Conservation (phyloP, 2,329 filamentous ascomycete genomes). For the Thelonectria discophora region DNA sequence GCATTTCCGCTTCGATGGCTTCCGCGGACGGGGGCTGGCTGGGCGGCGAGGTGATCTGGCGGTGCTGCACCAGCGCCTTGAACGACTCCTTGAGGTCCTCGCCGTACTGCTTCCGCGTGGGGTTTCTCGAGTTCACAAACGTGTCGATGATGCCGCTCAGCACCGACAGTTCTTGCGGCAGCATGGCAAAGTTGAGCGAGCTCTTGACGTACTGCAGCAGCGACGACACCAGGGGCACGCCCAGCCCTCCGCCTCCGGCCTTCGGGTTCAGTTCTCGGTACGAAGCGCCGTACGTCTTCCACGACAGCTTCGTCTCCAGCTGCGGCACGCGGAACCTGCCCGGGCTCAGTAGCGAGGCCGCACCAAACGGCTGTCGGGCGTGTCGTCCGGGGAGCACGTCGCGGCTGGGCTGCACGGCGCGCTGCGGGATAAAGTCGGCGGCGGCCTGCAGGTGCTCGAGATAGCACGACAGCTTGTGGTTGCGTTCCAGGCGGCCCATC, state of each 20-base stretch:
- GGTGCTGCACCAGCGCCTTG: not conserved
- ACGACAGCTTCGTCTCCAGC: not conserved
- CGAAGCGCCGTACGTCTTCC: not conserved
- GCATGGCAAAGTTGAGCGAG: not conserved
- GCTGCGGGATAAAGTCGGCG: not conserved
- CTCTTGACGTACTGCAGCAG: not conserved
- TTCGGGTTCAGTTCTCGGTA: not conserved
- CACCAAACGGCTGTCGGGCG: not conserved
- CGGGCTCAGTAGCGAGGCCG: not conserved
- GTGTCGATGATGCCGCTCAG: not conserved
- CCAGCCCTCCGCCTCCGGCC: too few species aligned
- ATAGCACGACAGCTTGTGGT: not conserved
- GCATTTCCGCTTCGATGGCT: not conserved
- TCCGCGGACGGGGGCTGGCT: too few species aligned
- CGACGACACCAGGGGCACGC: not conserved
- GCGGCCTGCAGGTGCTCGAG: not conserved
- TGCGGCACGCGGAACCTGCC: not conserved
- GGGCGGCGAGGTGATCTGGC: not conserved
- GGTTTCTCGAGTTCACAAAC: not conserved
- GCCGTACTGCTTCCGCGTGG: conserved; percentile 4
- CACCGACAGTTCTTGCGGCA: not conserved
- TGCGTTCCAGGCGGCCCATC: not conserved
- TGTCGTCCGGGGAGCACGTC: not conserved
- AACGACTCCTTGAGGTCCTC: conserved; percentile 1
- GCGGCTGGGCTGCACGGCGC: not conserved